Percentiles rank a stretch among this genome's conserved stretches.
Conservation (phyloP, 768 basidiomycete species). For the Termitomyces heimii region DNA sequence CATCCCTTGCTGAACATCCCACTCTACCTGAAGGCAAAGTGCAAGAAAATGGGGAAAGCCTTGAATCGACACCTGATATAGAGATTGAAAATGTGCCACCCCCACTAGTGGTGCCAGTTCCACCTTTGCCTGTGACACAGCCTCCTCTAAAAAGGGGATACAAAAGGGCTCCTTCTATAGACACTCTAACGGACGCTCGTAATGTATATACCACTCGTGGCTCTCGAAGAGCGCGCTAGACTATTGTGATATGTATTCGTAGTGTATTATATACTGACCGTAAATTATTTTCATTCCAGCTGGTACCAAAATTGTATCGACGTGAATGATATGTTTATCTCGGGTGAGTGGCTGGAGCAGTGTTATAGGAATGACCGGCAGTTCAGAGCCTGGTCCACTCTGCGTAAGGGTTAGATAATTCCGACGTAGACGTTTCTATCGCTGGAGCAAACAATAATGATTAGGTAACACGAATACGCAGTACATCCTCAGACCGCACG, state of each 20-base stretch:
- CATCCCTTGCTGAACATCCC: slow-evolving; percentile 31
- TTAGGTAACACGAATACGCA: slow-evolving; percentile 3
- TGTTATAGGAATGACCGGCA: too few relatives aligned
- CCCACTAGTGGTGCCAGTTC: background rate
- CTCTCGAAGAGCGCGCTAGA: slow-evolving; percentile 24
- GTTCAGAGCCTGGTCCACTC: too few relatives aligned
- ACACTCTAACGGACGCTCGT: slow-evolving; percentile 36
- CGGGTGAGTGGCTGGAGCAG: too few relatives aligned
- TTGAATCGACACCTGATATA: background rate
- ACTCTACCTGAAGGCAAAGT: slow-evolving; percentile 24
- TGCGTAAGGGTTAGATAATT: too few relatives aligned
- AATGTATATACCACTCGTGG: slow-evolving; percentile 33
- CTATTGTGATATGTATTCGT: background rate
- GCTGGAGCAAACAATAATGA: background rate
- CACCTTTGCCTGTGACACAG: background rate
- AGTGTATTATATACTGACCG: background rate
- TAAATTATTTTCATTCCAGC: slow-evolving; percentile 10
- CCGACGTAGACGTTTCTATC: too few relatives aligned
- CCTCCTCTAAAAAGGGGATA: slow-evolving; percentile 24
- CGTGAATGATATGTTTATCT: too few relatives aligned
- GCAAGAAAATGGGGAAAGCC: slow-evolving; percentile 19
- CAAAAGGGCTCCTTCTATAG: slow-evolving; percentile 17
- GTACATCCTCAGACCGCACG: background rate
- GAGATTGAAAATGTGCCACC: slow-evolving; percentile 13
- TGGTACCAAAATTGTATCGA: too few relatives aligned